These are phyloP conservation scores for Hysterangium stoloniferum DNA, from an alignment of 768 basidiomycete genomes.

Conservation along the genomic window DNA sequence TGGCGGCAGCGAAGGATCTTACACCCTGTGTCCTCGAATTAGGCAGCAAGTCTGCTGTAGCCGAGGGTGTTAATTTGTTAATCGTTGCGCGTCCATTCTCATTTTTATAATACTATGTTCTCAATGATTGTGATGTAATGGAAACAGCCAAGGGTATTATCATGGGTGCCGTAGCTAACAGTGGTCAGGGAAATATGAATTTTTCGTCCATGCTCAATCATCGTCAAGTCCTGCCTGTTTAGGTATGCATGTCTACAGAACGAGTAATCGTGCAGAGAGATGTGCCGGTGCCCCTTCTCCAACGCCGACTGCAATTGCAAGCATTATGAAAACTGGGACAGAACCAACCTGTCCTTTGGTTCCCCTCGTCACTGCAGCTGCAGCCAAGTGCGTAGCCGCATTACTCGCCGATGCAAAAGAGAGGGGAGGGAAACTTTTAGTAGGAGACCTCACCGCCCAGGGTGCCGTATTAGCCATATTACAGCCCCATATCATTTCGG, in stretches of 20 bases:
- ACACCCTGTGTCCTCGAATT: slow-evolving; percentile 54
- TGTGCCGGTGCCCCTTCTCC: slow-evolving; percentile 30
- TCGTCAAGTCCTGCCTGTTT: no score
- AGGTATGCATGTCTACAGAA: slow-evolving; percentile 54
- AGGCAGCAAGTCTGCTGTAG: slow-evolving; percentile 45
- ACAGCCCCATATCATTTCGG: slow-evolving; percentile 42
- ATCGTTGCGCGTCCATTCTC: not conserved
- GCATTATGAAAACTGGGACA: slow-evolving; percentile 31
- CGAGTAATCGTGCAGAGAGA: slow-evolving; percentile 43
- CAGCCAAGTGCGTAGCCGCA: slow-evolving; percentile 37
- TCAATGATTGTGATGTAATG: slow-evolving; percentile 45
- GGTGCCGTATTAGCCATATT: slow-evolving; percentile 39
- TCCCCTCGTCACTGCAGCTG: slow-evolving; percentile 36
- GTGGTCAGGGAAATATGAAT: slow-evolving; percentile 24
- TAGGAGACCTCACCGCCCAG: slow-evolving; percentile 34
- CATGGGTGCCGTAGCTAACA: slow-evolving; percentile 36
- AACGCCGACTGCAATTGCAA: slow-evolving; percentile 26
- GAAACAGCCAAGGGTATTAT: slow-evolving; percentile 45
- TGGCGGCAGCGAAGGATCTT: slow-evolving; percentile 47
- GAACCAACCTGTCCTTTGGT: slow-evolving; percentile 25
- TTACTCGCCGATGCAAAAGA: slow-evolving; percentile 38
- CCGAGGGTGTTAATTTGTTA: slow-evolving; percentile 28
- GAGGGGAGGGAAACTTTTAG: slow-evolving; percentile 37
- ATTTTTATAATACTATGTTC: slow-evolving; percentile 23
- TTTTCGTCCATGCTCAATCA: not conserved